Evolutionary conservation across 2,329 filamentous ascomycete genomes (phyloP).

Genomic region (Clarireedia homoeocarpa): DNA sequence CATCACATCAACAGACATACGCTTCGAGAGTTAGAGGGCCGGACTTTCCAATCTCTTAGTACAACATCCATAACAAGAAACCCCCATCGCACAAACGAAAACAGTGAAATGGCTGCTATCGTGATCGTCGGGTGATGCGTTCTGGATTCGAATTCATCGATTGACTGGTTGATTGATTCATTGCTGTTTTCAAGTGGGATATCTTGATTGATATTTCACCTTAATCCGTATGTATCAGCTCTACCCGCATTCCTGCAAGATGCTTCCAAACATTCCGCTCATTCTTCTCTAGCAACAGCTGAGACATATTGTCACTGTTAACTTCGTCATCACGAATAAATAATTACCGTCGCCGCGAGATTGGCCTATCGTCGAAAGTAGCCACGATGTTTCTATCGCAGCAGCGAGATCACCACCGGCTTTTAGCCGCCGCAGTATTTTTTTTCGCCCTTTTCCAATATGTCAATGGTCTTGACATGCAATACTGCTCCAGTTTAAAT

Average conservation of each 20-base stretch:
- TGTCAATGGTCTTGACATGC: conserved; percentile 12
- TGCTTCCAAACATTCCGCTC: conserved; percentile 7
- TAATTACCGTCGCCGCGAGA: neutral
- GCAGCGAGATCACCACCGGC: conserved; percentile 15
- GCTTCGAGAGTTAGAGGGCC: neutral
- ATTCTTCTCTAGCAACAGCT: conserved; percentile 7
- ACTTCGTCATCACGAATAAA: neutral
- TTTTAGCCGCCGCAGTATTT: conserved; percentile 18
- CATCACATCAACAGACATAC: neutral
- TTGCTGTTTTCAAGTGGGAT: conserved; percentile 21
- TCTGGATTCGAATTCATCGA: neutral
- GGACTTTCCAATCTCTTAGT: conserved; percentile 1
- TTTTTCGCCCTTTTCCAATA: conserved; percentile 11
- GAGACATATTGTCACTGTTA: conserved; percentile 2
- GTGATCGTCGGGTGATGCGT: neutral
- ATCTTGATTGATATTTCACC: conserved; percentile 21
- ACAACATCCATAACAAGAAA: no score
- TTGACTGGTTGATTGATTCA: conserved; percentile 3
- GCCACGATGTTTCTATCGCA: conserved; percentile 13
- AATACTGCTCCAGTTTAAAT: conserved; percentile 41
- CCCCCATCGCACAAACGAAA: neutral
- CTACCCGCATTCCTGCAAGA: conserved; percentile 13
- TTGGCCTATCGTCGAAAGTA: neutral
- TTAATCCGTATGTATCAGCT: neutral
- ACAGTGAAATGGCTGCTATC: conserved; percentile 1